Evolutionary conservation across 2,329 filamentous ascomycete genomes (phyloP).

Genomic region (Venturia effusa): DNA sequence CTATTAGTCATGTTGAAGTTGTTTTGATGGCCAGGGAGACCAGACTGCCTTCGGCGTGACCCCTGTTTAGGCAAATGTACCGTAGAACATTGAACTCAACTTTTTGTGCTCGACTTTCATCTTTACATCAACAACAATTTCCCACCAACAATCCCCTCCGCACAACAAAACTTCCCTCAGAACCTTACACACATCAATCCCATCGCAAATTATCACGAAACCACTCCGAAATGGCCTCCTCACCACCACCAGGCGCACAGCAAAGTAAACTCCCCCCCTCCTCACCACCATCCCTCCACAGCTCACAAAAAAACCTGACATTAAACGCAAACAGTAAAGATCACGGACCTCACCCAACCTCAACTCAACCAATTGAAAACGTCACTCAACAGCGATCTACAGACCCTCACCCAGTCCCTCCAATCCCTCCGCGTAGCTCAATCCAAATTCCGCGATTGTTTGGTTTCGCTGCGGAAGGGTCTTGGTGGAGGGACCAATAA

Average conservation of each 20-base stretch:
- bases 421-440: conserved; percentile 83
- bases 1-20: neutral
- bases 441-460: conserved; percentile 82
- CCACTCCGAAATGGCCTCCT: neutral
- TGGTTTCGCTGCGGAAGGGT: conserved; percentile 60
- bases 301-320: neutral
- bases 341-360: conserved; percentile 68
- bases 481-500: conserved; percentile 29
- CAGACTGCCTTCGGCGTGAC: neutral
- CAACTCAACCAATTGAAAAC: conserved; percentile 90
- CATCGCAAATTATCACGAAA: neutral
- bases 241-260: neutral
- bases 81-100: neutral
- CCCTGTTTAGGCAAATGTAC: neutral
- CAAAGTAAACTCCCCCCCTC: neutral
- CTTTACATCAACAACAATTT: neutral
- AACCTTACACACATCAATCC: neutral
- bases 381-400: conserved; percentile 90
- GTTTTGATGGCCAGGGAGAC: neutral
- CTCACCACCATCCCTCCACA: neutral
- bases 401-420: conserved; percentile 86
- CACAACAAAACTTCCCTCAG: neutral
- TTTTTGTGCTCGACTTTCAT: neutral
- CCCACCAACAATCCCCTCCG: too few relatives aligned
- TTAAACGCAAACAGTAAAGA: conserved; percentile 39